Evolutionary conservation across 192 early-diverging fungal species (phyloP).

Genomic region (Allomyces macrogynus): DNA sequence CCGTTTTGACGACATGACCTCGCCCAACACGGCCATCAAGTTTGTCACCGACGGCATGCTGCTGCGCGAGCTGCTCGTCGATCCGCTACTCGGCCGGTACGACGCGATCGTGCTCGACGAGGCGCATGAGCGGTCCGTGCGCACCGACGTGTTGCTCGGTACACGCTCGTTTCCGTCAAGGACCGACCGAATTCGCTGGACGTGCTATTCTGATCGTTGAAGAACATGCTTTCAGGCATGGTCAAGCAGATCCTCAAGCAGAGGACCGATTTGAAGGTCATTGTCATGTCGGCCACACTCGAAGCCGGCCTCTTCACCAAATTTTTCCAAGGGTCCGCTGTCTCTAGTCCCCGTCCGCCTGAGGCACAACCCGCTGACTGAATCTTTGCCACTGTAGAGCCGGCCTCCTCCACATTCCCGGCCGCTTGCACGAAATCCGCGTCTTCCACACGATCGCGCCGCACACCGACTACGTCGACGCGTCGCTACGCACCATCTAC

Average conservation of each 20-base stretch:
- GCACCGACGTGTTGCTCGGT: slow-evolving; percentile 93
- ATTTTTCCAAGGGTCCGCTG: slow-evolving; percentile 62
- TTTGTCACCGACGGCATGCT: slow-evolving; percentile 96
- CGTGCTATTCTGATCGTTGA: not conserved
- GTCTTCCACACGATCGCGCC: slow-evolving; percentile 54
- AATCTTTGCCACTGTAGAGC: slow-evolving; percentile 20
- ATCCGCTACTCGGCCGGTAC: slow-evolving; percentile 55
- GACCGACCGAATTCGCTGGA: not conserved
- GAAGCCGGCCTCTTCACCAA: slow-evolving; percentile 78
- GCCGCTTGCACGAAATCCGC: slow-evolving; percentile 75
- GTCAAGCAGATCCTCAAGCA: slow-evolving; percentile 65
- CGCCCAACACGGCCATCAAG: slow-evolving; percentile 55
- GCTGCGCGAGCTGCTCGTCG: slow-evolving; percentile 69
- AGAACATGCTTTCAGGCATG: slow-evolving; percentile 17
- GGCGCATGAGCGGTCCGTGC: slow-evolving; percentile 87
- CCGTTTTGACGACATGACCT: slow-evolving; percentile 85
- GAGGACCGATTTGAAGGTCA: slow-evolving; percentile 47
- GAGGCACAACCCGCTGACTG: not conserved
- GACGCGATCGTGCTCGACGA: slow-evolving; percentile 83
- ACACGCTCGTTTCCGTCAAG: not conserved
- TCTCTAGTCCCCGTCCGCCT: not conserved
- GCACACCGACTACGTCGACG: slow-evolving; percentile 82
- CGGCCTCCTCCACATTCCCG: slow-evolving; percentile 69
- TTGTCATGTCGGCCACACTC: slow-evolving; percentile 92
- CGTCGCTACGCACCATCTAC: slow-evolving; percentile 61